Conservation (phyloP, 176 grass and related monocot genomes). For the Oryza punctata region DNA sequence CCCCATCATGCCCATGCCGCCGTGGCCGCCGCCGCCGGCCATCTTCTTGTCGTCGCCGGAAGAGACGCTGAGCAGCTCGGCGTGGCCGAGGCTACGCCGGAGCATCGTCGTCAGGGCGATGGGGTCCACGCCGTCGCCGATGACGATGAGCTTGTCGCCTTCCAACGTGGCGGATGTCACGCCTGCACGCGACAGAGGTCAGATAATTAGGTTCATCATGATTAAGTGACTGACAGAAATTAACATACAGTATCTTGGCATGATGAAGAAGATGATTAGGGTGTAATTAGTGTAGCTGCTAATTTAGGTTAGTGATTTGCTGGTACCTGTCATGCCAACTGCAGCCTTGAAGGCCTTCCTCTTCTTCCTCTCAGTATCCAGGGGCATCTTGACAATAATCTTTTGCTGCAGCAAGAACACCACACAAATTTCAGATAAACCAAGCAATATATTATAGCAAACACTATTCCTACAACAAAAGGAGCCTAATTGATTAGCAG, state of each 20-base stretch:
- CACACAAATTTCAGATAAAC: not conserved
- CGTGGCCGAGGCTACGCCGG: conserved; percentile 56
- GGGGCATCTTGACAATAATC: conserved; percentile 62
- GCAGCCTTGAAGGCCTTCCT: conserved; percentile 78
- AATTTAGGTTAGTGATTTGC: not conserved
- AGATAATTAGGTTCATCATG: conserved; percentile 13
- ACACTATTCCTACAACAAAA: not conserved
- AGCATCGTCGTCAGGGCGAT: conserved; percentile 58
- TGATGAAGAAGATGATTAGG: not conserved
- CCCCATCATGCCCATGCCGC: not conserved
- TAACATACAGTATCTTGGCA: not conserved
- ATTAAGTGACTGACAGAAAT: not conserved
- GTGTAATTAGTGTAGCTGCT: not conserved
- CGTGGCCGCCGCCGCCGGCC: not conserved
- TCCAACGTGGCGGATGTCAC: conserved; percentile 68
- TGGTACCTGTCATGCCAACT: conserved; percentile 59
- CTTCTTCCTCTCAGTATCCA: conserved; percentile 63
- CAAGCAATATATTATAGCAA: not conserved
- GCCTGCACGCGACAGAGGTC: conserved; percentile 27
- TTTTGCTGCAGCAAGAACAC: conserved; percentile 61
- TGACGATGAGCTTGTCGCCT: conserved; percentile 48
- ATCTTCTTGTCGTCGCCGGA: conserved; percentile 58
- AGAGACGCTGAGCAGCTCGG: conserved; percentile 60
- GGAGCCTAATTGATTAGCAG: not conserved
- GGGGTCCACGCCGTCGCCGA: conserved; percentile 57